These are phyloP conservation scores for Talaromyces pinophilus DNA, from an alignment of 2,329 filamentous ascomycete species.

Conservation along the genomic window DNA sequence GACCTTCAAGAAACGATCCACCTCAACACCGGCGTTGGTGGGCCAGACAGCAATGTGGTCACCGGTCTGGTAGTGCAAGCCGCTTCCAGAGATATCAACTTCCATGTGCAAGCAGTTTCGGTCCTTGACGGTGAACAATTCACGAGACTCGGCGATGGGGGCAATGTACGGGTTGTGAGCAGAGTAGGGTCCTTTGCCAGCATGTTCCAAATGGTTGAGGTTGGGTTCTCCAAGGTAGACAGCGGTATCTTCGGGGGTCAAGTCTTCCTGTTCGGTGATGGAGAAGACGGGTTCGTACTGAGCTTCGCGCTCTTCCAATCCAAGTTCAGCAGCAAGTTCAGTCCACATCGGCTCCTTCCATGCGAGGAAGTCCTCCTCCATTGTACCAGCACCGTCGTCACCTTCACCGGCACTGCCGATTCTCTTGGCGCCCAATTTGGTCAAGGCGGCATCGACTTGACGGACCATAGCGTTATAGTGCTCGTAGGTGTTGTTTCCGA, in stretches of 20 bases:
- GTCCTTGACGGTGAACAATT: slow-evolving; percentile 85
- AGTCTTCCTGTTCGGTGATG: slow-evolving; percentile 72
- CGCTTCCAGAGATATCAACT: slow-evolving; percentile 84
- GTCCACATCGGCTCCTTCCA: slow-evolving; percentile 99
- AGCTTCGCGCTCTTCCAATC: slow-evolving; percentile 89
- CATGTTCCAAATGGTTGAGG: slow-evolving; percentile 88
- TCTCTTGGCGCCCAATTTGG: slow-evolving; percentile 77
- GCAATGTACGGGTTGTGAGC: slow-evolving; percentile 97
- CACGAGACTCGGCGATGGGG: slow-evolving; percentile 84
- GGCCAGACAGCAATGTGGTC: slow-evolving; percentile 98
- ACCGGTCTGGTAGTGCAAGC: slow-evolving; percentile 90
- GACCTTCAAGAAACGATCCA: slow-evolving; percentile 82
- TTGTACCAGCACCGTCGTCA: slow-evolving; percentile 95
- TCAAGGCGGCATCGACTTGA: slow-evolving; percentile 77
- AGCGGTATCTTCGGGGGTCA: slow-evolving; percentile 71
- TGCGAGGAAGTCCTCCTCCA: slow-evolving; percentile 98
- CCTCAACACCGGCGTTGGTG: slow-evolving; percentile 88
- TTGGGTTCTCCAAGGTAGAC: slow-evolving; percentile 97
- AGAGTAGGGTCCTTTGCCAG: slow-evolving; percentile 85
- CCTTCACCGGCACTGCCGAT: slow-evolving; percentile 91
- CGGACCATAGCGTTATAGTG: slow-evolving; percentile 99
- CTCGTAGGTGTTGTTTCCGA: slow-evolving; percentile 99
- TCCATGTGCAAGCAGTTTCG: slow-evolving; percentile 97
- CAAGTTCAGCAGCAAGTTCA: slow-evolving; percentile 78
- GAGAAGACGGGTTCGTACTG: slow-evolving; percentile 92